Conservation (phyloP, 176 grass and related monocot genomes). For the Poa annua region DNA sequence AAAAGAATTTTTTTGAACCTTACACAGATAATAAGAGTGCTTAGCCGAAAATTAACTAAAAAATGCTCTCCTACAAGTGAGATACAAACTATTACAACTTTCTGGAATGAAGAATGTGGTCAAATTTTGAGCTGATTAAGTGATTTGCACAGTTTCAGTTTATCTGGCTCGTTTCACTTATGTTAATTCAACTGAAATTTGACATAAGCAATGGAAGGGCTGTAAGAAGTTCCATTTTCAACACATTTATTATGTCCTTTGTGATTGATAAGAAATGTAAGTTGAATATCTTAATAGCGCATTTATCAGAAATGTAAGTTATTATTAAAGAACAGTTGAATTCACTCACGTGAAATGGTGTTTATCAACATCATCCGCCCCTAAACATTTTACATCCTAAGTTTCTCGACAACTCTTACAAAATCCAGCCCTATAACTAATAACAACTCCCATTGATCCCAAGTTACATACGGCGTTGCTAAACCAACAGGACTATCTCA, state of each 20-base stretch:
- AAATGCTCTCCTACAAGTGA: neutral
- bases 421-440: neutral
- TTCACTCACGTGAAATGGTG: neutral
- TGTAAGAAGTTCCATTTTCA: neutral
- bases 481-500: neutral
- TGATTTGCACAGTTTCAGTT: neutral
- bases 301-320: neutral
- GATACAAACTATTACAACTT: neutral
- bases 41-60: neutral
- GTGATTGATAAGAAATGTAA: neutral
- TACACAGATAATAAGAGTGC: neutral
- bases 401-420: neutral
- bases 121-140: neutral
- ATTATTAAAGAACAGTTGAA: neutral
- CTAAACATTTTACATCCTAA: neutral
- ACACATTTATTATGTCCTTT: neutral
- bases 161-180: neutral
- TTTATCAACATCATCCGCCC: neutral
- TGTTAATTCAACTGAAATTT: neutral
- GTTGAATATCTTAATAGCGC: neutral
- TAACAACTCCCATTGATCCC: neutral
- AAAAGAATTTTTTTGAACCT: conserved; percentile 34
- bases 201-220: neutral
- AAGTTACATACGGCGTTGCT: neutral
- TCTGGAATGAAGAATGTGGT: neutral